Evolutionary conservation across 805 yeast species (phyloP).

Genomic region (Kuraishia borneana): DNA sequence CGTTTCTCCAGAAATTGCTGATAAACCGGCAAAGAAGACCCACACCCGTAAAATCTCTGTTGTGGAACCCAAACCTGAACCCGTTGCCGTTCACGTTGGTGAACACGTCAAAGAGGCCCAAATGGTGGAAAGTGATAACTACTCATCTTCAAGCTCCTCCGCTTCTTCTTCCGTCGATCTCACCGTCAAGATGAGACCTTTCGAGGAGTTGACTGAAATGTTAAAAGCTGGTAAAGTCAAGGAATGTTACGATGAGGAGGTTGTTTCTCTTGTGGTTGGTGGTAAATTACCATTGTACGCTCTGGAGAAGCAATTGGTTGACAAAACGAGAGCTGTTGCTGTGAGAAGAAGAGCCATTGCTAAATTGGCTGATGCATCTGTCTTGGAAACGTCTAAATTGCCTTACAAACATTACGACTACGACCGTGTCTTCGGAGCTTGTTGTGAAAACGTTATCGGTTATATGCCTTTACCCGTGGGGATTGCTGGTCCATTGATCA

Average conservation of each 20-base stretch:
- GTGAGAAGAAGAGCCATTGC: conserved; percentile 93
- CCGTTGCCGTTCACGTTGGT: conserved; percentile 7
- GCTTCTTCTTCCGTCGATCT: conserved; percentile 13
- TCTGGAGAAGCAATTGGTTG: conserved; percentile 81
- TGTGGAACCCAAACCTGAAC: conserved; percentile 4
- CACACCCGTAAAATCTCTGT: conserved; percentile 4
- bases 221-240: conserved; percentile 65
- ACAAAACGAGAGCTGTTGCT: conserved; percentile 84
- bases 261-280: conserved; percentile 53
- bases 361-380: conserved; percentile 69
- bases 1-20: no score
- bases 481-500: conserved; percentile 90
- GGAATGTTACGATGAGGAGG: conserved; percentile 60
- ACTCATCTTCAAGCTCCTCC: conserved; percentile 19
- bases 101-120: conserved; percentile 24
- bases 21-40: conserved; percentile 1
- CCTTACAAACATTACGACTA: conserved; percentile 84
- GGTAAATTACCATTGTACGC: conserved; percentile 91
- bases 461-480: conserved; percentile 96
- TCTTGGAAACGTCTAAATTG: conserved; percentile 55
- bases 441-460: conserved; percentile 98
- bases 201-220: conserved; percentile 52
- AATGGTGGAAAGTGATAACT: conserved; percentile 13
- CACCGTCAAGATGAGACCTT: conserved; percentile 23
- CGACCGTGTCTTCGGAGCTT: conserved; percentile 95